Evolutionary conservation across 2,329 filamentous ascomycete genomes (phyloP).

Genomic region (Fusarium staphyleae): DNA sequence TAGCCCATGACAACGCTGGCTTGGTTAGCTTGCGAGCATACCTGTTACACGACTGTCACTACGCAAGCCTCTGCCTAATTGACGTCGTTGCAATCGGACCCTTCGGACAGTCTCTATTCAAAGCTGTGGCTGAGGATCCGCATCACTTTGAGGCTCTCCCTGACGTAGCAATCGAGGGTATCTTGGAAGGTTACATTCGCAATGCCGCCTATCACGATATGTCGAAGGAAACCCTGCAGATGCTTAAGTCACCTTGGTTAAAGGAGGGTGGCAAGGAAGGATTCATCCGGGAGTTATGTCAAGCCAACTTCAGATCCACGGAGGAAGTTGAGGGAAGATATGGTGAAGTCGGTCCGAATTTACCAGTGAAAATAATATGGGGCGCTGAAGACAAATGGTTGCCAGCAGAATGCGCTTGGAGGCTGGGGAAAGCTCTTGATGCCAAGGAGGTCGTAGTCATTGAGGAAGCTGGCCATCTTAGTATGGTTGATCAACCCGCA

Average conservation of each 20-base stretch:
- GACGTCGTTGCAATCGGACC: conserved; percentile 54
- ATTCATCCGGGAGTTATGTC: conserved; percentile 51
- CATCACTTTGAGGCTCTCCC: conserved; percentile 47
- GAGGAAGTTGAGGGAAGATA: conserved; percentile 49
- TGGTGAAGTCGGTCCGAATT: conserved; percentile 43
- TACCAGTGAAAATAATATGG: conserved; percentile 54
- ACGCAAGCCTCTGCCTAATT: conserved; percentile 50
- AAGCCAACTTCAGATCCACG: conserved; percentile 37
- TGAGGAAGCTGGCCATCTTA: conserved; percentile 51
- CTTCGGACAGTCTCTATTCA: conserved; percentile 53
- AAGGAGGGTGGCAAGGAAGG: conserved; percentile 40
- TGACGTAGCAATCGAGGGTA: conserved; percentile 45
- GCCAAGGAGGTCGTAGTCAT: conserved; percentile 46
- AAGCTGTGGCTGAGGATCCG: conserved; percentile 47
- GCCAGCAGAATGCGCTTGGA: conserved; percentile 47
- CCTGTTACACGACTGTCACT: conserved; percentile 48
- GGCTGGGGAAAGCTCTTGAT: conserved; percentile 40
- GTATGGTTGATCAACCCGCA: conserved; percentile 53
- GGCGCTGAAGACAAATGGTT: conserved; percentile 54
- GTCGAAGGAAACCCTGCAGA: conserved; percentile 44
- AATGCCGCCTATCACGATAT: conserved; percentile 47
- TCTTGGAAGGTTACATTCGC: conserved; percentile 50
- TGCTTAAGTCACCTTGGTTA: conserved; percentile 48
- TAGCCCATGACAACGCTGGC: conserved; percentile 56
- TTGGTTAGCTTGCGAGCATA: conserved; percentile 50